These are phyloP conservation scores for Pseudocercospora crystallina DNA, from an alignment of 2,329 filamentous ascomycete species.

Conservation along the genomic window DNA sequence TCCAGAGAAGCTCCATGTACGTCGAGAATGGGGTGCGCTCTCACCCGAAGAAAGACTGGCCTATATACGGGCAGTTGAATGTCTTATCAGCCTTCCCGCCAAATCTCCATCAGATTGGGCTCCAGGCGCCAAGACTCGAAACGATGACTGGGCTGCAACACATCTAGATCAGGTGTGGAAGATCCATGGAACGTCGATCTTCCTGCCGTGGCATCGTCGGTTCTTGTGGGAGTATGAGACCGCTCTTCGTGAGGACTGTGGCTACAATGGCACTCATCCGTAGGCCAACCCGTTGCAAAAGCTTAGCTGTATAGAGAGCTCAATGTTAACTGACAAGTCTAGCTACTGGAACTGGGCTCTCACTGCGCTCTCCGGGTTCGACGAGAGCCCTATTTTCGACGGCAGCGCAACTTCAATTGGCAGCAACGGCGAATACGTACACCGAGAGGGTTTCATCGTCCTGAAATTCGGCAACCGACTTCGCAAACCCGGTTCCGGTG, in stretches of 20 bases:
- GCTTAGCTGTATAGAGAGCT: constrained; percentile 28
- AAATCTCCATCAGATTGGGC: constrained; percentile 14
- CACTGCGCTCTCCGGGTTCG: constrained; percentile 40
- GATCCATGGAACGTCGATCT: constrained; percentile 29
- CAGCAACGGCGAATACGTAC: constrained; percentile 23
- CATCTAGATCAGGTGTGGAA: constrained; percentile 29
- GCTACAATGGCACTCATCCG: constrained; percentile 38
- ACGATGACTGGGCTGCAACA: constrained; percentile 32
- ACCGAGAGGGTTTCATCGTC: constrained; percentile 3
- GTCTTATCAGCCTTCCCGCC: constrained; percentile 12
- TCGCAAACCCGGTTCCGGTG: constrained; percentile 50
- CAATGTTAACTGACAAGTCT: constrained; percentile 29
- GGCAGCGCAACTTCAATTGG: constrained; percentile 34
- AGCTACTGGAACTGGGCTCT: constrained; percentile 37
- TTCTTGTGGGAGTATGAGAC: constrained; percentile 24
- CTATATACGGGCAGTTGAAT: constrained; percentile 22
- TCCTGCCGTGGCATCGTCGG: constrained; percentile 27
- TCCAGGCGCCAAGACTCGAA: constrained; percentile 30
- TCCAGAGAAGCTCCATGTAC: neutral
- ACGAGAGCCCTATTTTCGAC: neutral
- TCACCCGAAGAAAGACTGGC: constrained; percentile 41
- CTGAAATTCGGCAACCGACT: constrained; percentile 10
- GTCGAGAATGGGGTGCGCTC: constrained; percentile 40
- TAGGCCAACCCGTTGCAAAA: constrained; percentile 26
- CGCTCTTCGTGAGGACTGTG: constrained; percentile 36